These are phyloP conservation scores for Kuraishia molischiana DNA, from an alignment of 805 yeast species.

Conservation along the genomic window DNA sequence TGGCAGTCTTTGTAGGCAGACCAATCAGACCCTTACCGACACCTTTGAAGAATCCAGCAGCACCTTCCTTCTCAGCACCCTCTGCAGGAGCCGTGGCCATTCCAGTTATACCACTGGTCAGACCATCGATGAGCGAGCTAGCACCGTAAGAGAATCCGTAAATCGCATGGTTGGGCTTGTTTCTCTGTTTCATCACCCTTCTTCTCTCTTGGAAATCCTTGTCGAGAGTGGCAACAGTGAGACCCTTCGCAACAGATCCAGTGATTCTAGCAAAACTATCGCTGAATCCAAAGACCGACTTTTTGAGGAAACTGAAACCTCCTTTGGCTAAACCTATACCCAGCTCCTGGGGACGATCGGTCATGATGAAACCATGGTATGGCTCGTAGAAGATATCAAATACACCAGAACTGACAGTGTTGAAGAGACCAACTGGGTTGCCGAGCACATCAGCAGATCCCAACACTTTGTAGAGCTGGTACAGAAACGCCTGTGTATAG, in stretches of 20 bases:
- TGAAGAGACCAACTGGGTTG: constrained; percentile 94
- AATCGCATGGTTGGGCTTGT: constrained; percentile 75
- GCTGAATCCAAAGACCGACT: constrained; percentile 89
- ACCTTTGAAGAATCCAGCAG: constrained; percentile 89
- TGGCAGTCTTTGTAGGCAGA: constrained; percentile 92
- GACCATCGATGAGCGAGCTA: constrained; percentile 74
- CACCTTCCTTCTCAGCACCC: constrained; percentile 85
- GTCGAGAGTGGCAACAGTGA: constrained; percentile 86
- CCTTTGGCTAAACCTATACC: constrained; percentile 97
- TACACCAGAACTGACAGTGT: constrained; percentile 88
- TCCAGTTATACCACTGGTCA: constrained; percentile 84
- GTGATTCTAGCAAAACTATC: constrained; percentile 91
- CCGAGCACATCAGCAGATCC: constrained; percentile 97
- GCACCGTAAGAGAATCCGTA: constrained; percentile 85
- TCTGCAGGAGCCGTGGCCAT: constrained; percentile 84
- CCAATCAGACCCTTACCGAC: constrained; percentile 93
- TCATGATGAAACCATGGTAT: constrained; percentile 88
- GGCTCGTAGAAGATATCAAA: constrained; percentile 97
- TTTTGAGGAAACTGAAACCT: constrained; percentile 85
- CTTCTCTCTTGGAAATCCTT: constrained; percentile 74
- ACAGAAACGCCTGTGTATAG: constrained; percentile 85
- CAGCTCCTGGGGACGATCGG: constrained; percentile 90
- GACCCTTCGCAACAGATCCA: constrained; percentile 90
- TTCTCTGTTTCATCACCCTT: constrained; percentile 62
- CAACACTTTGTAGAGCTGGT: constrained; percentile 82